A percentile compares a stretch with the other conserved stretches of the same genome.
Conservation (phyloP, 192 early-diverging fungal genomes). For the Entomortierella lignicola region DNA sequence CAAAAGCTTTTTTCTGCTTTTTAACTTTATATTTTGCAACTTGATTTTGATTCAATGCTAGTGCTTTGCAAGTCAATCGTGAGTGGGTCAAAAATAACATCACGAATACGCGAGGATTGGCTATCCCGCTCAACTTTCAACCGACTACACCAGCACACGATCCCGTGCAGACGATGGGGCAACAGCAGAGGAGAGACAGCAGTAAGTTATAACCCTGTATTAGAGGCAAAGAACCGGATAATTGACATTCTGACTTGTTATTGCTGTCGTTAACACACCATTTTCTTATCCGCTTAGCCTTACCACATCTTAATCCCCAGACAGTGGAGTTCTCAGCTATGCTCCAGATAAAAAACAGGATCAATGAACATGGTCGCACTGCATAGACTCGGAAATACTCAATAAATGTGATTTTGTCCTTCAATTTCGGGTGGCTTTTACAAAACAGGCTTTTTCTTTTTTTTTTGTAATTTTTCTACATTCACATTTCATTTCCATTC, state of each 20-base stretch:
- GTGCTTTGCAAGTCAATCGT: conserved; percentile 69
- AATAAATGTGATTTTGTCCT: too few relatives aligned
- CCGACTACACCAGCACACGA: conserved; percentile 70
- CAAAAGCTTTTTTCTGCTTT: too few relatives aligned
- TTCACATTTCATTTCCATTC: too few relatives aligned
- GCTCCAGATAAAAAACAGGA: conserved; percentile 76
- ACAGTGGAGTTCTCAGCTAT: conserved; percentile 79
- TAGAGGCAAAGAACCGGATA: neutral
- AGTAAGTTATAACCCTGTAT: neutral
- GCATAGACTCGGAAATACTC: neutral
- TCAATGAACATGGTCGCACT: conserved; percentile 69
- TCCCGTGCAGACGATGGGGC: conserved; percentile 38
- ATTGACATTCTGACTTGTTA: neutral
- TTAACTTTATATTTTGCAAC: too few relatives aligned
- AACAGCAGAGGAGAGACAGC: conserved; percentile 40
- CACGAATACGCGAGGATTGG: conserved; percentile 63
- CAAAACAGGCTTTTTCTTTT: too few relatives aligned
- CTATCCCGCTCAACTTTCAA: conserved; percentile 85
- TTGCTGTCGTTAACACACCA: conserved; percentile 12
- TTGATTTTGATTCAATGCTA: conserved; percentile 26
- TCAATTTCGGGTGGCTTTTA: too few relatives aligned
- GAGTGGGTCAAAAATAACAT: conserved; percentile 76
- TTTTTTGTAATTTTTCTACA: too few relatives aligned
- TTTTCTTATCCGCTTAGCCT: too few relatives aligned
- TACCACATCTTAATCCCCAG: conserved; percentile 84